A percentile compares a stretch with the other conserved stretches of the same genome.
Conservation (phyloP, 208 protist genomes). For the Eutreptiella sp. region DNA sequence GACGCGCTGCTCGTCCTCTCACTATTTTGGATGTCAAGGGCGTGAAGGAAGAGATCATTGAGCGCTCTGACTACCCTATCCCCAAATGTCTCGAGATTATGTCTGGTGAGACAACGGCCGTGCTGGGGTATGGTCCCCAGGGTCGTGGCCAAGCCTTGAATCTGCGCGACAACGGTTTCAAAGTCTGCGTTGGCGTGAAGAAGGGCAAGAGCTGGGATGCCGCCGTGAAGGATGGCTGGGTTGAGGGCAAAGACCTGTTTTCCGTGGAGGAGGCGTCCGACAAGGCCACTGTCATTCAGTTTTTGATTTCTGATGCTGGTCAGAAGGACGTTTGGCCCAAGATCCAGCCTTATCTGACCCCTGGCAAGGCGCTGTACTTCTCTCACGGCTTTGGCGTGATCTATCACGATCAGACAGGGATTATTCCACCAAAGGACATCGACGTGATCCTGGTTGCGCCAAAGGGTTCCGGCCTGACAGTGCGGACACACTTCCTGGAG, state of each 20-base stretch:
- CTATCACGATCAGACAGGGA: conserved; percentile 40
- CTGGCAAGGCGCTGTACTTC: conserved; percentile 46
- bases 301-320: conserved; percentile 42
- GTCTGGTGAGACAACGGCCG: conserved; percentile 37
- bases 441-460: conserved; percentile 42
- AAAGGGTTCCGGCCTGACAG: conserved; percentile 45
- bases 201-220: conserved; percentile 40
- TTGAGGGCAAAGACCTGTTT: conserved; percentile 38
- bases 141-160: conserved; percentile 40
- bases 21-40: conserved; percentile 36
- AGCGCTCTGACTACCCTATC: conserved; percentile 34
- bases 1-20: too few species aligned
- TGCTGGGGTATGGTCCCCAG: conserved; percentile 41
- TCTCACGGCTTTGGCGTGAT: conserved; percentile 45
- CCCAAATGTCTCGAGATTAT: conserved; percentile 34
- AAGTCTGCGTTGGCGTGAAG: conserved; percentile 43
- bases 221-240: conserved; percentile 41
- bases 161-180: conserved; percentile 42
- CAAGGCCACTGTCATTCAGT: conserved; percentile 46
- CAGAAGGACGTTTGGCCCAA: conserved; percentile 37
- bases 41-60: conserved; percentile 32
- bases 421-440: conserved; percentile 39
- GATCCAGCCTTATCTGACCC: conserved; percentile 32
- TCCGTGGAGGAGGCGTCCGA: conserved; percentile 39
- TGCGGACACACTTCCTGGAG: conserved; percentile 38